Evolutionary conservation across 1,139 yeast genomes (phyloP).

Genomic region (Scheffersomyces illinoinensis): DNA sequence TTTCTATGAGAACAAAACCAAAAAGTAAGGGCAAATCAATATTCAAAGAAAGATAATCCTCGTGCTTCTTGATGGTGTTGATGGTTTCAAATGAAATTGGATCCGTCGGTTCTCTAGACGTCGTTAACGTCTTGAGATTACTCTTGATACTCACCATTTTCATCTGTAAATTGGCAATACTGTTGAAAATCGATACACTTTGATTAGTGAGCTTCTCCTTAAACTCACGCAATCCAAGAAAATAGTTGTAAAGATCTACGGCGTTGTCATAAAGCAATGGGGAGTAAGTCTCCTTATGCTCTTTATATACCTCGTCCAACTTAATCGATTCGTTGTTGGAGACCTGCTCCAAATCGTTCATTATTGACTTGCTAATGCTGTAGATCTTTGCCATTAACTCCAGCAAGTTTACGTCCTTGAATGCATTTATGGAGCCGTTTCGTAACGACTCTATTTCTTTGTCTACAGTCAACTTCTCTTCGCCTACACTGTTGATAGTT

Average conservation of each 20-base stretch:
- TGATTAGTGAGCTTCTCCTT: slow-evolving; percentile 24
- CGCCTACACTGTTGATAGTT: slow-evolving; percentile 24
- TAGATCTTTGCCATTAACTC: slow-evolving; percentile 6
- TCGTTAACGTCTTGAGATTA: slow-evolving; percentile 23
- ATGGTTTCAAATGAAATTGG: slow-evolving; percentile 24
- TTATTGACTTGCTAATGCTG: slow-evolving; percentile 5
- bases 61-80: slow-evolving; percentile 35
- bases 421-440: slow-evolving; percentile 33
- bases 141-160: slow-evolving; percentile 35
- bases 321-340: slow-evolving; percentile 7
- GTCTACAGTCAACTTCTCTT: slow-evolving; percentile 31
- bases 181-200: slow-evolving; percentile 28
- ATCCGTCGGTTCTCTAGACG: slow-evolving; percentile 6
- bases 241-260: slow-evolving; percentile 12
- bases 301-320: slow-evolving; percentile 14
- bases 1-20: slow-evolving; percentile 75
- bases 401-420: slow-evolving; percentile 20
- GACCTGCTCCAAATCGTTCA: slow-evolving; percentile 18
- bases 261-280: slow-evolving; percentile 15
- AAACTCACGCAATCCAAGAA: slow-evolving; percentile 23
- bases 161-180: slow-evolving; percentile 42
- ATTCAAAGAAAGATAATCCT: slow-evolving; percentile 52
- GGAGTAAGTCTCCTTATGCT: slow-evolving; percentile 16
- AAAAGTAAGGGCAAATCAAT: slow-evolving; percentile 79
- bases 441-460: slow-evolving; percentile 33